A percentile compares a stretch with the other conserved stretches of the same genome.
These are phyloP conservation scores for Alternaria longipes DNA, from an alignment of 2,329 filamentous ascomycete species.

Conservation along the genomic window DNA sequence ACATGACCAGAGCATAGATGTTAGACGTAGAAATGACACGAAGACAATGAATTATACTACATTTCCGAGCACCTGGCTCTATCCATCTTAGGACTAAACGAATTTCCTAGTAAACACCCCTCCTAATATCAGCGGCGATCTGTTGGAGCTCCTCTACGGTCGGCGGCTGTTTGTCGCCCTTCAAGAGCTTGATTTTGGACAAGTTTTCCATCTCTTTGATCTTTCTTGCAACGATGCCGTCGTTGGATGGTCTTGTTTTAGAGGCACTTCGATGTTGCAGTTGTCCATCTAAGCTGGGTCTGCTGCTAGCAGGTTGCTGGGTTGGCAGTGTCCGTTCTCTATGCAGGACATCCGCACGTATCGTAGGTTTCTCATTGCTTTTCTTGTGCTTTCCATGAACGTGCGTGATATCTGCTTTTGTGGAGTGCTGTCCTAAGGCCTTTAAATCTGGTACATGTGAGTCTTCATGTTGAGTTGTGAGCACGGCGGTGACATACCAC, in stretches of 20 bases:
- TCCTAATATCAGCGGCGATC: conserved; percentile 34
- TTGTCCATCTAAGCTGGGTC: background rate
- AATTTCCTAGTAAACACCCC: conserved; percentile 23
- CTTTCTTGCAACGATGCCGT: conserved; percentile 5
- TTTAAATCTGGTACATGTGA: conserved; percentile 30
- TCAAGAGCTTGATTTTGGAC: conserved; percentile 4
- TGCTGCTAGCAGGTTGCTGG: background rate
- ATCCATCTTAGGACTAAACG: background rate
- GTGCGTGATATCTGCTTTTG: background rate
- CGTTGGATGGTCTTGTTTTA: background rate
- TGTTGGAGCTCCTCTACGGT: conserved; percentile 34
- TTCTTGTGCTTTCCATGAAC: background rate
- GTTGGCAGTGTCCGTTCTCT: background rate
- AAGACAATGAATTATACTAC: background rate
- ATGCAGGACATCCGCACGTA: background rate
- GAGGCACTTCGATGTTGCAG: background rate
- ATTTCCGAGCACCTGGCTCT: background rate
- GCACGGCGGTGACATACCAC: conserved; percentile 21
- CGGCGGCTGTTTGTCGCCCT: conserved; percentile 21
- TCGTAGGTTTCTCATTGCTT: background rate
- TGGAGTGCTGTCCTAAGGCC: conserved; percentile 1
- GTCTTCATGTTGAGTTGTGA: background rate
- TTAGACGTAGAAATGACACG: background rate
- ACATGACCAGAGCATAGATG: background rate
- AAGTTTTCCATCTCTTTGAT: conserved; percentile 10